Percentiles rank a stretch among this genome's conserved stretches.
phyloP scores from a whole-genome alignment of 805 yeast species.

The Yamadazyma akitaensis region DNA sequence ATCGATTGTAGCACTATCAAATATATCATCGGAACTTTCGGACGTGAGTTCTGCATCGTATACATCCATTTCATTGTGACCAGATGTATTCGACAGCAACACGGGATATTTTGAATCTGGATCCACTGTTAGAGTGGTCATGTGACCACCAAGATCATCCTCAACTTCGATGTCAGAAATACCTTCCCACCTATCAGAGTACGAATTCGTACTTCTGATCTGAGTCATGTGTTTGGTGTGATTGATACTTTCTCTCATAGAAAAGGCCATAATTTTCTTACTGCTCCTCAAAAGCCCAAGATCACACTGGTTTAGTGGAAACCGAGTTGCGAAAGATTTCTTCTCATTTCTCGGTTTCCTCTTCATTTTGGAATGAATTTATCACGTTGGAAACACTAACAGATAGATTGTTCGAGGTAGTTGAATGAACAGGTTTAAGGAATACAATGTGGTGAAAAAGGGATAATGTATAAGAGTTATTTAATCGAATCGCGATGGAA shows the following conservation, averaged over 20 bases:
- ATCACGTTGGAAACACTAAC: not conserved
- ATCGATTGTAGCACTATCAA: not conserved
- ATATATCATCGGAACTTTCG: not conserved
- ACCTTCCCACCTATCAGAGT: not conserved
- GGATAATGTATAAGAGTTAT: not conserved
- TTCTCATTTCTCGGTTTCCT: not conserved
- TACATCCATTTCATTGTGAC: not conserved
- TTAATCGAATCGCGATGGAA: not conserved
- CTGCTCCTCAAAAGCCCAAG: not conserved
- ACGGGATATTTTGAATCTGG: not conserved
- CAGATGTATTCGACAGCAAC: too few species aligned
- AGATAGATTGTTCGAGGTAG: too few species aligned
- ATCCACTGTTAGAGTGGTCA: not conserved
- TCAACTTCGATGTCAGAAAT: not conserved
- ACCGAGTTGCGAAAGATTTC: slow-evolving; percentile 1
- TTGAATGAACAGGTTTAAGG: too few species aligned
- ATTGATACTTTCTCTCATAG: not conserved
- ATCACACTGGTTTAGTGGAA: slow-evolving; percentile 1
- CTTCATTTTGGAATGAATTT: not conserved
- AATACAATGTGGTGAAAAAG: too few species aligned
- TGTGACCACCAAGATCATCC: not conserved
- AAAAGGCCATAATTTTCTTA: not conserved
- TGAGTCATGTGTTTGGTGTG: not conserved
- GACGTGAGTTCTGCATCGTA: not conserved
- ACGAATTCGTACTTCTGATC: not conserved